A percentile compares a stretch with the other conserved stretches of the same genome.
Evolutionary conservation across 164 flowering plant genomes (phyloP).

Genomic region (Annona squamosa): DNA sequence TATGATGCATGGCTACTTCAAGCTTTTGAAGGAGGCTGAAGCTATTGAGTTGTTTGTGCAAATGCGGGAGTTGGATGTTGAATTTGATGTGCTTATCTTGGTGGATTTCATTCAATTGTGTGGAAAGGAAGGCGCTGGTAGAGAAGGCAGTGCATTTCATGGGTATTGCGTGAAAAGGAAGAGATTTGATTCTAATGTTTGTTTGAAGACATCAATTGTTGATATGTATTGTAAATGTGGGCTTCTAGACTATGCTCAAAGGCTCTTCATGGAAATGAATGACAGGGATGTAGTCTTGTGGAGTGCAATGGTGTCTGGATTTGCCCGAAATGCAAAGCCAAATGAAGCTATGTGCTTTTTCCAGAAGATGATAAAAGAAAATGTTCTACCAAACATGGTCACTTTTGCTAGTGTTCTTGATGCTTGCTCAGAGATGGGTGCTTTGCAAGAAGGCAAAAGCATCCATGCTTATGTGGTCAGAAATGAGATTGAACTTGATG

Average conservation of each 20-base stretch:
- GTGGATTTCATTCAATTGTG: slow-evolving; percentile 15
- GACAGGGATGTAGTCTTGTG: slow-evolving; percentile 19
- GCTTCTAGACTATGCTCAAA: slow-evolving; percentile 1
- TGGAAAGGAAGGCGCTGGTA: slow-evolving; percentile 12
- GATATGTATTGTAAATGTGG: slow-evolving; percentile 17
- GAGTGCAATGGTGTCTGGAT: slow-evolving; percentile 18
- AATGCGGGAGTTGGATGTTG: slow-evolving; percentile 9
- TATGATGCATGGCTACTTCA: slow-evolving; percentile 15
- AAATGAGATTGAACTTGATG: slow-evolving; percentile 13
- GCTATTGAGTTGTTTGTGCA: slow-evolving; percentile 12
- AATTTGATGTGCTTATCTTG: slow-evolving; percentile 10
- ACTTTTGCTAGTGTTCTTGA: slow-evolving; percentile 19
- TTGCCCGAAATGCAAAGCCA: slow-evolving; percentile 10
- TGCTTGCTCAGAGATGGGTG: slow-evolving; percentile 15
- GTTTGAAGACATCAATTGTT: slow-evolving; percentile 13
- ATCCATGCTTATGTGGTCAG: slow-evolving; percentile 17
- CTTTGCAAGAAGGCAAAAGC: slow-evolving; percentile 17
- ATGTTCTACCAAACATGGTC: slow-evolving; percentile 10
- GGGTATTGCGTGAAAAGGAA: slow-evolving; percentile 16
- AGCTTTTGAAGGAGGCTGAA: slow-evolving; percentile 11
- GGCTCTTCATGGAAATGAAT: slow-evolving; percentile 12
- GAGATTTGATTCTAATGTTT: slow-evolving; percentile 5
- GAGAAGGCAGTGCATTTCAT: slow-evolving; percentile 17
- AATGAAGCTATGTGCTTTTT: slow-evolving; percentile 13
- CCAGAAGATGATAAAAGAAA: slow-evolving; percentile 10